Evolutionary conservation across 2,329 filamentous ascomycete genomes (phyloP), one percentile per base, ranked within the genome.

Genomic region (Botrytis cinerea): DNA sequence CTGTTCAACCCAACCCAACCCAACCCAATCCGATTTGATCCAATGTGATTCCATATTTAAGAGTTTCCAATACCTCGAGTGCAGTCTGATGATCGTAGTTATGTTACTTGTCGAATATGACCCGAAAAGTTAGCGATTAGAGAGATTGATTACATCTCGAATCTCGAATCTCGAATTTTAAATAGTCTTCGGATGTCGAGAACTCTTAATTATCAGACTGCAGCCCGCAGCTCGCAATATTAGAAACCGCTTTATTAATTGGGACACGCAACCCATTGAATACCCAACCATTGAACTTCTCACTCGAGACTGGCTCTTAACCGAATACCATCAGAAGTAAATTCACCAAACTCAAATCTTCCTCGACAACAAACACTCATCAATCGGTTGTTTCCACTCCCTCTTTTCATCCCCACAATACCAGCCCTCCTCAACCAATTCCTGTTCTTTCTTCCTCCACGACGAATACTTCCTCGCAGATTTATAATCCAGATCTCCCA

Each of bases 401-500:
- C 38, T 69, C 63, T 73, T 76, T 73, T 84, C 84, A 22, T 75
- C 81, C 1, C 83, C 85, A 20, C 76, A 77, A 79, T 96, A 95
- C 86, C 91, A 95, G 25, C 91, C 92, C 20, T 87, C 89, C 1
- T 88, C 83, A 66, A 92, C 87, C 73, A 95, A 83, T 38, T 86
- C 84, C 70, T 82, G 82, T 82, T 96, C 93, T 62, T 87, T 86
- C 25, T 84, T 82, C 74, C 85, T 85, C 93, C 93, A 96, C 79
- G 92, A 91, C 62, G 85, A 84, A 73, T 90, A 84, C 81, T 95
- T 95, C 0, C 83, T 83, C 14, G 87, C 86, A 73, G 90, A 91
- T 83, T 96, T 96, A 78, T 92, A 87, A 82, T 96, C 93, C 61
- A 95, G 86, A 79, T 96, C 93, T 1, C 91, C 92, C 16, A 96